phyloP scores from a whole-genome alignment of 768 basidiomycete genomes.

The Rhodotorula diobovata region DNA sequence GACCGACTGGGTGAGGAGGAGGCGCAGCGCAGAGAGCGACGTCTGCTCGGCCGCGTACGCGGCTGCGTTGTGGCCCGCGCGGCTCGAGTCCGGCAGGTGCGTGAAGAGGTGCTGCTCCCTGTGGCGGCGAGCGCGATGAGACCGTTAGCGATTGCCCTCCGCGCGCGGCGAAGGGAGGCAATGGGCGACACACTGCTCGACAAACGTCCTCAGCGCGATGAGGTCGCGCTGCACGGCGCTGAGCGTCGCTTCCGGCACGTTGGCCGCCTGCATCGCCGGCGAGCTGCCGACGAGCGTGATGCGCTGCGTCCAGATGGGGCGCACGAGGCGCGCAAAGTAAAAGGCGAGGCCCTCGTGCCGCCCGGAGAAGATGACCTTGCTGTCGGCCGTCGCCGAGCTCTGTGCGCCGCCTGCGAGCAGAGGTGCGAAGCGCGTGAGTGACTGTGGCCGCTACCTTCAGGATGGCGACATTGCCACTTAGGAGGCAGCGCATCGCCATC shows the following conservation, averaged over 20 bases:
- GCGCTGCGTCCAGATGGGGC: conserved; percentile 81
- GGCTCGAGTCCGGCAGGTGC: conserved; percentile 25
- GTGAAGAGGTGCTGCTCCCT: conserved; percentile 62
- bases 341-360: conserved; percentile 81
- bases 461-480: too few species aligned
- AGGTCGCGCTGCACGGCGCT: conserved; percentile 74
- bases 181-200: conserved; percentile 23
- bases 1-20: conserved; percentile 74
- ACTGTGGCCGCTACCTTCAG: too few species aligned
- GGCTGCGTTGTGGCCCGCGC: conserved; percentile 2
- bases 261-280: conserved; percentile 45
- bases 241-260: conserved; percentile 61
- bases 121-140: conserved; percentile 29
- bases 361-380: conserved; percentile 63
- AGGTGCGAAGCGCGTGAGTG: not conserved
- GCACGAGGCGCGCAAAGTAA: conserved; percentile 76
- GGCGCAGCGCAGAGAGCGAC: conserved; percentile 56
- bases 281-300: conserved; percentile 52
- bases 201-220: conserved; percentile 57
- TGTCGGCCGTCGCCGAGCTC: conserved; percentile 32
- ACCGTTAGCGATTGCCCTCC: not conserved
- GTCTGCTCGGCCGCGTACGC: conserved; percentile 65
- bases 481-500: not conserved
- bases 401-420: conserved; percentile 7
- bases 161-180: not conserved